Base-by-base conservation (phyloP, 2,329 filamentous ascomycete species). In the Harringtonia aguacate region DNA sequence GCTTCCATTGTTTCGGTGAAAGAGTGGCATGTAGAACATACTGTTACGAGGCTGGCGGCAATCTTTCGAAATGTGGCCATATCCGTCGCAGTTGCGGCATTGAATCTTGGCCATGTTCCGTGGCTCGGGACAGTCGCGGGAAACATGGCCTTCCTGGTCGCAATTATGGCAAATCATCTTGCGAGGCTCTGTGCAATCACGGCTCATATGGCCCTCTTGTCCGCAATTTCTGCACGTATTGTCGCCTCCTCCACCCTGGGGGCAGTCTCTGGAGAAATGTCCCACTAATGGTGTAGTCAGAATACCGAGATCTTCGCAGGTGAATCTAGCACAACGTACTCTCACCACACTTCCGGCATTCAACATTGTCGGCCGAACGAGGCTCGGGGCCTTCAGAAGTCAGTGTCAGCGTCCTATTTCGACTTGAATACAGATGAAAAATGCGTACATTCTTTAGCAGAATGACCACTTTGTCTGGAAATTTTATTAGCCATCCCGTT, bases 291-390 rank as follows among this genome's bases (percentile, higher is more conserved):
- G n/a, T n/a, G n/a, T n/a, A n/a, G n/a, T n/a, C n/a, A n/a, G n/a
- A n/a, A n/a, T n/a, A n/a, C n/a, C n/a, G n/a, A n/a, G n/a, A n/a
- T n/a, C n/a, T n/a, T n/a, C n/a, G n/a, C n/a, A n/a, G n/a, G n/a
- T n/a, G n/a, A n/a, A 30, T n/a, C 15, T 30, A 37, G 34, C 29
- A 39, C 21, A 12, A 14, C 10, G 8, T 62, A 79, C 76, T 75
- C 61, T 79, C 67, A 34, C 68, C 67, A 55, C 79, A 84, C 58
- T 77, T 81, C 53, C 73, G 75, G 57, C 80, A 85, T 56, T 83
- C 77, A 1, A 83, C 71, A 42, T 72, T 70, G 24, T 70, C 73
- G 24, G 77, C 71, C 49, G 74, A 72, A n/a, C 80, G 75, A 30
- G 77, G 76, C 53, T 81, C 74, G 24, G 72, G 58, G 50, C 62